Evolutionary conservation across 352 stramenopile genomes (phyloP).

Genomic region (Globisporangium megalacanthum): DNA sequence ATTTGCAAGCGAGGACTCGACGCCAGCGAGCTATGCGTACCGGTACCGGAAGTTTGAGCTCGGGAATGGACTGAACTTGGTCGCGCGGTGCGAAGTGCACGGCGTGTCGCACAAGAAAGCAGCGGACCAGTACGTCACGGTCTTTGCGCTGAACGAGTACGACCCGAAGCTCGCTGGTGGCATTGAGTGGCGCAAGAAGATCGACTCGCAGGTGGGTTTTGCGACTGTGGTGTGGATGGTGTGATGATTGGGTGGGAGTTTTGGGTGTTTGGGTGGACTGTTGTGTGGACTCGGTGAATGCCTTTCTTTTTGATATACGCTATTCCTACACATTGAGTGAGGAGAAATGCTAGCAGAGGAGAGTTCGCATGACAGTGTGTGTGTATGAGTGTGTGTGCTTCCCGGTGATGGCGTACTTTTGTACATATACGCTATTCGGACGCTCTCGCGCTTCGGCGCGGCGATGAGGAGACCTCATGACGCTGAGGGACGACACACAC

Average conservation of each 20-base stretch:
- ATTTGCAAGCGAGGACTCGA: conserved; percentile 94
- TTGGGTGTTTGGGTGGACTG: not conserved
- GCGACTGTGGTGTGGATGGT: conserved; percentile 10
- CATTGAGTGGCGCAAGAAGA: conserved; percentile 96
- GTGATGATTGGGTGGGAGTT: no score
- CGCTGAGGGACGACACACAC: conserved; percentile 14
- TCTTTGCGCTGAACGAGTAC: conserved; percentile 97
- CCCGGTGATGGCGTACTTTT: conserved; percentile 20
- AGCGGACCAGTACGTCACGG: conserved; percentile 91
- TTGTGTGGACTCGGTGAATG: conserved; percentile 59
- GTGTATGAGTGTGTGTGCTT: conserved; percentile 6
- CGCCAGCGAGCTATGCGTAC: conserved; percentile 93
- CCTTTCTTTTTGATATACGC: conserved; percentile 36
- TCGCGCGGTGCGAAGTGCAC: conserved; percentile 95
- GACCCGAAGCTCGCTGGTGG: conserved; percentile 87
- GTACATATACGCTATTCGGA: conserved; percentile 70
- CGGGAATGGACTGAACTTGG: conserved; percentile 82
- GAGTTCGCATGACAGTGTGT: conserved; percentile 15
- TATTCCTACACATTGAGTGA: conserved; percentile 34
- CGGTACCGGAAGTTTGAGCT: conserved; percentile 97
- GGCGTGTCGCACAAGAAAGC: conserved; percentile 83
- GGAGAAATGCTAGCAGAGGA: conserved; percentile 24
- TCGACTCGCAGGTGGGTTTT: conserved; percentile 86
- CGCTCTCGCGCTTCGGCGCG: conserved; percentile 10
- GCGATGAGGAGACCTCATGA: conserved; percentile 12